Base-by-base conservation (phyloP, 108 stramenopile species). In the Cyclotella choctawhatcheeana region DNA sequence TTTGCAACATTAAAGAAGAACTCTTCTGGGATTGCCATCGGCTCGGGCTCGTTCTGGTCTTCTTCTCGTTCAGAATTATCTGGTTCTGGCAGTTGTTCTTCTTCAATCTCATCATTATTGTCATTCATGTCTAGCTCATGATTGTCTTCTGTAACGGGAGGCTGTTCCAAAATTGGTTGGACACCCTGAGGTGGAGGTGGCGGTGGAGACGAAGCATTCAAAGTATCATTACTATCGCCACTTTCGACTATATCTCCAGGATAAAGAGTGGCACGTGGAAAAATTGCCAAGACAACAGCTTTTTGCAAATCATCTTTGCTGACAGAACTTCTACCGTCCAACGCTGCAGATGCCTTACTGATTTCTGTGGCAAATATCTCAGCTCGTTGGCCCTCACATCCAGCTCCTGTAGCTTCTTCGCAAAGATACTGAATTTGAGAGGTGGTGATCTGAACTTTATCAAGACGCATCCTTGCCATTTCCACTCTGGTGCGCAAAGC, bases 1-100 rank as follows among this genome's bases (percentile, higher is more conserved):
- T 86, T 79, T 67, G 97, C 98, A 50, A 95, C 84, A 74, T 97
- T 97, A 76, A 98, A 98, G 95, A 98, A 97, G 86, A 98, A 98
- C 77, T 98, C 98, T 87, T 98, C 91, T 17, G 95, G 96, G 52
- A 95, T 85, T 29, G 93, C 93, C 24, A 89, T 90, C 13, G 91
- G 88, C 84, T 94, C 93, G 17, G 91, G 90, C 21, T 87, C 80
- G 35, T 92, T 82, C 45, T 93, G 62, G 44, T 90, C 81, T 2
- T 95, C 87, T 21, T 94, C 91, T 45, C 89, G 74, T 22, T 93
- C 79, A 20, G 91, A 81, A 34, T 88, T 77, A n/a, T 91, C 79
- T 29, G 86, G 77, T 55, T 90, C 67, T n/a, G 95, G 83, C 44
- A 96, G 84, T 52, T 96, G 86, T 68, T 97, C 91, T 25, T 95